Percentiles rank a stretch among this genome's conserved stretches.
Evolutionary conservation across 345 rosid genomes (phyloP).

Genomic region (Pseudoturritis turrita): DNA sequence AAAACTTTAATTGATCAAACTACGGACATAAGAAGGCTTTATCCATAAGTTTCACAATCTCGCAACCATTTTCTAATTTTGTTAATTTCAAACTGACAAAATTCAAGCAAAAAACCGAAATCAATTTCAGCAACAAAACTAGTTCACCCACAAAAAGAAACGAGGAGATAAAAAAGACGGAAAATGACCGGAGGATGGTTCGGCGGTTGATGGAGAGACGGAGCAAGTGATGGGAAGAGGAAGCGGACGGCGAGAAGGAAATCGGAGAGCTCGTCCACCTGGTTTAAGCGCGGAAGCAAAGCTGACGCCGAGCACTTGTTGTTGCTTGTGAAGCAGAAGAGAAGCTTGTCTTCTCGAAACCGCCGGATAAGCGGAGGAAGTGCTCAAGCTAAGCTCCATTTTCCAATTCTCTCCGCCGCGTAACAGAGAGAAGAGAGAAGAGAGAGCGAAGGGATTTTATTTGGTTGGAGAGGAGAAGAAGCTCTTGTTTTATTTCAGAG

Average conservation of each 20-base stretch:
- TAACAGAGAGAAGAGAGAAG: constrained; percentile 11
- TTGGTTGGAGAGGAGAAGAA: constrained; percentile 46
- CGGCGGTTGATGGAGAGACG: constrained; percentile 49
- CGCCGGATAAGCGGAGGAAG: constrained; percentile 34
- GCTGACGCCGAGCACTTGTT: constrained; percentile 37
- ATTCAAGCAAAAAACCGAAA: background rate
- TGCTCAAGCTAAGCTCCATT: constrained; percentile 53
- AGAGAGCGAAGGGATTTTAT: constrained; percentile 24
- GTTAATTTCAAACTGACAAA: background rate
- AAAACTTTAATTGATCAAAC: background rate
- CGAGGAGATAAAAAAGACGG: background rate
- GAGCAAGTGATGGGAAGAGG: constrained; percentile 56
- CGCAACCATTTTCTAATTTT: background rate
- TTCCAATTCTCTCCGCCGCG: constrained; percentile 24
- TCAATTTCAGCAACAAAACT: background rate
- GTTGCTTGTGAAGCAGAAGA: constrained; percentile 39
- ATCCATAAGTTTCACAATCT: background rate
- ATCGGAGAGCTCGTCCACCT: constrained; percentile 35
- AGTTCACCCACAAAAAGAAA: background rate
- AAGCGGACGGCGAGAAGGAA: constrained; percentile 29
- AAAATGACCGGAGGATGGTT: constrained; percentile 50
- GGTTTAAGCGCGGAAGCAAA: constrained; percentile 38
- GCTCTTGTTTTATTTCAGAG: constrained; percentile 10
- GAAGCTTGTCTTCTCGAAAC: constrained; percentile 30
- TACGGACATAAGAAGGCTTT: background rate